These are phyloP conservation scores for Sphaerostilbella broomeana DNA, from an alignment of 2,329 filamentous ascomycete genomes.

Conservation along the genomic window DNA sequence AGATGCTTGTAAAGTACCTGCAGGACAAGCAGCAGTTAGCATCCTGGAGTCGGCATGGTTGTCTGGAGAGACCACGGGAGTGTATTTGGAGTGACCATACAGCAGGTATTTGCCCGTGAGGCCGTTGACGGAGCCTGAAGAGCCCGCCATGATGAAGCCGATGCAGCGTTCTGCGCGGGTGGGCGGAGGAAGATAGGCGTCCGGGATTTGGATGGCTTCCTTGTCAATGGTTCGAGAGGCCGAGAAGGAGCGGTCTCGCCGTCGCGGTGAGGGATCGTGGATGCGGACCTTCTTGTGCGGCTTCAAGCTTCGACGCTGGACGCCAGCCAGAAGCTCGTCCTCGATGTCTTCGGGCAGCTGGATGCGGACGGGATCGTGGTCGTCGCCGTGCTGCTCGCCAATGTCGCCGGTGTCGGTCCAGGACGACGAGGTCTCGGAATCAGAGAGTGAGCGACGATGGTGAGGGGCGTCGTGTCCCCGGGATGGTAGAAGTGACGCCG, in stretches of 20 bases:
- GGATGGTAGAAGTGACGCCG: conserved; percentile 29
- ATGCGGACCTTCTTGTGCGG: conserved; percentile 63
- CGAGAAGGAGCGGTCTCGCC: conserved; percentile 29
- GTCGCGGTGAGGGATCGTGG: conserved; percentile 40
- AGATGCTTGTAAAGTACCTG: conserved; percentile 92
- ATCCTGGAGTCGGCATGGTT: conserved; percentile 8
- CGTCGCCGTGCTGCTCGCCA: conserved; percentile 80
- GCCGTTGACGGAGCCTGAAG: conserved; percentile 73
- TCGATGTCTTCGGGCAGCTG: conserved; percentile 62
- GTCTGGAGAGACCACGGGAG: background rate
- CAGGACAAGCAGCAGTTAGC: conserved; percentile 14
- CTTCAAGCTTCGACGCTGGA: conserved; percentile 38
- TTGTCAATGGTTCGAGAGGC: conserved; percentile 47
- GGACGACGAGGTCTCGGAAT: conserved; percentile 67
- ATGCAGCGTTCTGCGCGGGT: conserved; percentile 63
- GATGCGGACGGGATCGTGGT: conserved; percentile 72
- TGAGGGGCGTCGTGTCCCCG: conserved; percentile 34
- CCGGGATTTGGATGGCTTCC: conserved; percentile 78
- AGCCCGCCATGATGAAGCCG: conserved; percentile 79
- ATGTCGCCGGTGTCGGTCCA: conserved; percentile 96
- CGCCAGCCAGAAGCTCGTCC: conserved; percentile 50
- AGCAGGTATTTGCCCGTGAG: conserved; percentile 92
- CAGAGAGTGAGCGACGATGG: conserved; percentile 43
- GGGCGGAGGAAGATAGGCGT: conserved; percentile 56
- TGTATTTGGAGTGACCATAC: too few species aligned